Conservation (phyloP, 768 basidiomycete genomes). For the Trametes cingulata region DNA sequence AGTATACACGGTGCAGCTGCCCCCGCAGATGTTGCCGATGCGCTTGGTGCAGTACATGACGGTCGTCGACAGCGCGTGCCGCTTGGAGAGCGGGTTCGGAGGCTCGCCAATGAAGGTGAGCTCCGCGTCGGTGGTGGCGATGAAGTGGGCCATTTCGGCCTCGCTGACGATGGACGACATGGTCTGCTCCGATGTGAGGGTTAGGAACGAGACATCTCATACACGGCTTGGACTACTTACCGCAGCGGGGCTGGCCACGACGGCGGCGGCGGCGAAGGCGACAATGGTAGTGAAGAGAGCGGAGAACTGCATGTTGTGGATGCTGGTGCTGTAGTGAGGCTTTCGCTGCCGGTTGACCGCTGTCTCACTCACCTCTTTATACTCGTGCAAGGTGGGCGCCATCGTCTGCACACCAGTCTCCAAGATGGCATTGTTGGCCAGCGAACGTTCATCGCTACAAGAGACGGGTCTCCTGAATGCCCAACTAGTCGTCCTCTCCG, state of each 20-base stretch:
- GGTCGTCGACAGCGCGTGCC: slow-evolving; percentile 24
- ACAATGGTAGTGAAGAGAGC: not conserved
- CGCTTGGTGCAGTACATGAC: slow-evolving; percentile 34
- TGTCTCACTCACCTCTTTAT: not conserved
- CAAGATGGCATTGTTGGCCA: no score
- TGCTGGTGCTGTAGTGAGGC: not conserved
- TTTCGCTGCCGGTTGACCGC: not conserved
- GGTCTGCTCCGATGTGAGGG: not conserved
- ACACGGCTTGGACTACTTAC: no score
- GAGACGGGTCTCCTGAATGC: no score
- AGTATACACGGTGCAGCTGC: slow-evolving; percentile 35
- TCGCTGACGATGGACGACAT: not conserved
- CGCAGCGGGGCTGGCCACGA: not conserved
- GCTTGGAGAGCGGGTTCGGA: slow-evolving; percentile 19
- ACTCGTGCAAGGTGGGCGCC: not conserved
- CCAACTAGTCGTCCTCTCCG: no score
- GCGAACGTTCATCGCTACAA: no score
- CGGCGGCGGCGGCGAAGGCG: not conserved
- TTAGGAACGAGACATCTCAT: not conserved
- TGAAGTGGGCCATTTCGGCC: slow-evolving; percentile 11
- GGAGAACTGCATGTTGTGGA: slow-evolving; percentile 6
- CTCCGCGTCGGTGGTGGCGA: slow-evolving; percentile 23
- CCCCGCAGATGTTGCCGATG: slow-evolving; percentile 30
- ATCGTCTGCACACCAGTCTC: no score
- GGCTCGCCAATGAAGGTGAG: slow-evolving; percentile 28